Evolutionary conservation across 192 early-diverging fungal species (phyloP), one percentile per base, ranked within the genome.

Genomic region (Podochytrium sp.): DNA sequence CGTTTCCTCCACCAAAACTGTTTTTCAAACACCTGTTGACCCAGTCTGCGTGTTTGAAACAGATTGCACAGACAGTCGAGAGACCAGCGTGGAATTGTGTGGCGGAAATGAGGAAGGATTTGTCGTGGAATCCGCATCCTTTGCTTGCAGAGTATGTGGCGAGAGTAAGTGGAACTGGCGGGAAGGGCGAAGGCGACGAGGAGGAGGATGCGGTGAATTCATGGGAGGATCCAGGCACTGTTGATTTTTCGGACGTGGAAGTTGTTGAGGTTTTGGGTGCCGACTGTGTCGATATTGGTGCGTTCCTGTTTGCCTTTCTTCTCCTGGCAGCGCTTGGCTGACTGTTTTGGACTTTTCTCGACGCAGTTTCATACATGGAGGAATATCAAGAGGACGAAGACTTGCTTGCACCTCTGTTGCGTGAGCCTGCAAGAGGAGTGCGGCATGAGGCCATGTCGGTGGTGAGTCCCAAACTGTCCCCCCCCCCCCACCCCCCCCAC

Each of bases 121-220:
- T 61, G 29, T 4, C 5, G 12, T 61, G 58, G 58, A 61, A 61
- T 61, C 58, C 58, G 12, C 37, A 61, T 61, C 30, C 34, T 32
- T 3, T 38, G 23, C 33, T 47, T 20, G 43, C 20, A 47, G 20
- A 47, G 43, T 20, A 47, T 20, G 7, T 47, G 18, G 58, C 12
- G 58, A 29, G 58, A 61, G 10, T 20, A 7, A 29, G 12, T 55
- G 12, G 23, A 55, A 55, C 20, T 25, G 10, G 23, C 12, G 58
- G 10, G 12, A 38, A 23, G 14, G 12, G 6, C 4, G 25, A 35
- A 61, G 12, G 37, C 7, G 20, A 32, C 10, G 23, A 61, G 7
- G 58, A 61, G 18, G 25, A 10, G 14, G 12, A 61, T 23, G 32
- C 29, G 6, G 16, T 27, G 3, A 27, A 18, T 4, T 34, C 58